These are phyloP conservation scores for Eimeria zaria DNA, from an alignment of 169 alveolate species.

Conservation along the genomic window DNA sequence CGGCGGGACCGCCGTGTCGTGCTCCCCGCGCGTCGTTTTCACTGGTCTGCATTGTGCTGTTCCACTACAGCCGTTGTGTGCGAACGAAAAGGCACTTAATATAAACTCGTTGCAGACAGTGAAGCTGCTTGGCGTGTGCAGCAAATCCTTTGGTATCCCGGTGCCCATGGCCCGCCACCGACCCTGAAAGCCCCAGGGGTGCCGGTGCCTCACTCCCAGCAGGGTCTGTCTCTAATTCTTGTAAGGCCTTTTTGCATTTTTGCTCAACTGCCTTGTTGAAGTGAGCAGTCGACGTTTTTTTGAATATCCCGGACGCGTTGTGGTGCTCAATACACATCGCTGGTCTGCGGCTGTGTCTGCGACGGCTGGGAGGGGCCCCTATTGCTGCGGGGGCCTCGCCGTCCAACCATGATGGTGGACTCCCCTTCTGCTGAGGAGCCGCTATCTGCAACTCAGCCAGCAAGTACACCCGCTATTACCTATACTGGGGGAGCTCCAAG, in stretches of 20 bases:
- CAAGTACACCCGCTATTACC: slow-evolving; percentile 3
- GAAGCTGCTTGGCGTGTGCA: neutral
- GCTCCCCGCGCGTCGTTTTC: neutral
- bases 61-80: neutral
- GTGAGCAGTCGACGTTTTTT: neutral
- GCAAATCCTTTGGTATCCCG: neutral
- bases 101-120: neutral
- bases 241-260: neutral
- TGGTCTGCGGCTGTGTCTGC: slow-evolving; percentile 45
- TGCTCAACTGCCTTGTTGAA: neutral
- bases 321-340: slow-evolving; percentile 27
- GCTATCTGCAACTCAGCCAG: slow-evolving; percentile 50
- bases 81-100: neutral
- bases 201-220: slow-evolving; percentile 21
- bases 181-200: slow-evolving; percentile 27
- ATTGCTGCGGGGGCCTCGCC: slow-evolving; percentile 5
- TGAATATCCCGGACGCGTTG: slow-evolving; percentile 3
- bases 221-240: neutral
- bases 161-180: slow-evolving; percentile 2
- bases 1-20: neutral
- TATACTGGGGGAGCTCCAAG: neutral
- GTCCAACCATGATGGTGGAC: slow-evolving; percentile 17
- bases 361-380: slow-evolving; percentile 18
- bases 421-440: slow-evolving; percentile 33
- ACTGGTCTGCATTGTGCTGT: neutral